Percentiles rank a stretch among this genome's conserved stretches.
Conservation (phyloP, 2,329 filamentous ascomycete species). For the Corinectria fuckeliana region DNA sequence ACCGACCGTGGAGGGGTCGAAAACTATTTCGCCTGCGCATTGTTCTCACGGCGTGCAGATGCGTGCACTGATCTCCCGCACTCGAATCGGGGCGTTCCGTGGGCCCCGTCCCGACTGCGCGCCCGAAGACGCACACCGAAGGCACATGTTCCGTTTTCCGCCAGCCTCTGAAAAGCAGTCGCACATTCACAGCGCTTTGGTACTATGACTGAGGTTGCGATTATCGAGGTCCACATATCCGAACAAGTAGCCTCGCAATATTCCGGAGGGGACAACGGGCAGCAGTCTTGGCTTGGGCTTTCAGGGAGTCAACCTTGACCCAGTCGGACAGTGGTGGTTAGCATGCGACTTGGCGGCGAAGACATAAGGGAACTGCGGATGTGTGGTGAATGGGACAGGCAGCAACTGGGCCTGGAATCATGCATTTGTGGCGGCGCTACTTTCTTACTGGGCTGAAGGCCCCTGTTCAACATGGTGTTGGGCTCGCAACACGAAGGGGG, state of each 20-base stretch:
- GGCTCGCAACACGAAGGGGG: conserved; percentile 11
- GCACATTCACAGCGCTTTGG: too few relatives aligned
- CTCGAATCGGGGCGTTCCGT: conserved; percentile 33
- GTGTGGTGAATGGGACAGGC: conserved; percentile 14
- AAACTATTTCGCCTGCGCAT: conserved; percentile 24
- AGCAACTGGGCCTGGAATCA: conserved; percentile 24
- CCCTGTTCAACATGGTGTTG: conserved; percentile 29
- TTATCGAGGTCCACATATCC: not conserved
- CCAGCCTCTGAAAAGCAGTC: conserved; percentile 18
- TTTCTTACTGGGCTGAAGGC: conserved; percentile 37
- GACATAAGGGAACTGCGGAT: conserved; percentile 24
- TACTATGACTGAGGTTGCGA: not conserved
- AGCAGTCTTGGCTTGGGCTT: not conserved
- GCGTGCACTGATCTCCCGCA: conserved; percentile 34
- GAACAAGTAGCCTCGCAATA: conserved; percentile 2
- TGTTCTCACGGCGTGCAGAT: conserved; percentile 31
- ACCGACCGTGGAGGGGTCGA: conserved; percentile 26
- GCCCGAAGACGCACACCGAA: not conserved
- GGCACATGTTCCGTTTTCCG: conserved; percentile 19
- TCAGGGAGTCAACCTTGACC: conserved; percentile 6
- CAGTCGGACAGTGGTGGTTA: conserved; percentile 21
- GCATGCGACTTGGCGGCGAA: conserved; percentile 21
- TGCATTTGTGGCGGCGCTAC: conserved; percentile 33
- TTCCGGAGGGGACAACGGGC: not conserved
- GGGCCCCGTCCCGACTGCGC: conserved; percentile 16